Conservation (phyloP, 2,329 filamentous ascomycete genomes). For the Pseudopithomyces maydicus region DNA sequence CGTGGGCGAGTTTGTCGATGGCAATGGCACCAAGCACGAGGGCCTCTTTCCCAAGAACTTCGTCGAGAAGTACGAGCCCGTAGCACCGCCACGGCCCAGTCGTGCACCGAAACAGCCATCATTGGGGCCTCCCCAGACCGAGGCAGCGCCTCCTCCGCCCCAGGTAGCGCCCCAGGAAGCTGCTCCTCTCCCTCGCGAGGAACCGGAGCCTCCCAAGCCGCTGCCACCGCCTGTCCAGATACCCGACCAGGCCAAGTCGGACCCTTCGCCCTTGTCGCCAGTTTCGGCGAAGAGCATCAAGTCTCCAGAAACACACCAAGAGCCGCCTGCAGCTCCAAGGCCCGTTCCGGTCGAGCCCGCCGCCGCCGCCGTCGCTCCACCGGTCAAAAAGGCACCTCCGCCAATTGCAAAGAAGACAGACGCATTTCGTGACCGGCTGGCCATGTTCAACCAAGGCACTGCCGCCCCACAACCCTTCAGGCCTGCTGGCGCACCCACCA, state of each 20-base stretch:
- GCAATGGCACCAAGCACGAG: slow-evolving; percentile 73
- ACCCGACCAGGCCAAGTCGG: slow-evolving; percentile 29
- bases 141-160: slow-evolving; percentile 34
- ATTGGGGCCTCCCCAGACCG: slow-evolving; percentile 37
- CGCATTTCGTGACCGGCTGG: slow-evolving; percentile 94
- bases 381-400: slow-evolving; percentile 65
- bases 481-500: slow-evolving; percentile 66
- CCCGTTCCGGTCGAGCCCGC: slow-evolving; percentile 41
- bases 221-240: slow-evolving; percentile 43
- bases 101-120: slow-evolving; percentile 63
- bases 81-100: slow-evolving; percentile 82
- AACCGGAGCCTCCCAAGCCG: slow-evolving; percentile 44
- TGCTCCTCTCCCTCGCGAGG: slow-evolving; percentile 23
- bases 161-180: slow-evolving; percentile 35
- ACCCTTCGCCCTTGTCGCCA: slow-evolving; percentile 36
- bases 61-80: slow-evolving; percentile 93
- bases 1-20: slow-evolving; percentile 82
- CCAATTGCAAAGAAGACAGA: slow-evolving; percentile 76
- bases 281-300: slow-evolving; percentile 27
- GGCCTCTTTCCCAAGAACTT: slow-evolving; percentile 97
- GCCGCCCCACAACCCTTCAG: slow-evolving; percentile 92
- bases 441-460: slow-evolving; percentile 90
- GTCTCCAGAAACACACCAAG: slow-evolving; percentile 22
- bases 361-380: slow-evolving; percentile 27
- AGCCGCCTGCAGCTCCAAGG: slow-evolving; percentile 47